These are phyloP conservation scores for Talaromyces sp. DNA, from an alignment of 2,329 filamentous ascomycete species.

Conservation along the genomic window DNA sequence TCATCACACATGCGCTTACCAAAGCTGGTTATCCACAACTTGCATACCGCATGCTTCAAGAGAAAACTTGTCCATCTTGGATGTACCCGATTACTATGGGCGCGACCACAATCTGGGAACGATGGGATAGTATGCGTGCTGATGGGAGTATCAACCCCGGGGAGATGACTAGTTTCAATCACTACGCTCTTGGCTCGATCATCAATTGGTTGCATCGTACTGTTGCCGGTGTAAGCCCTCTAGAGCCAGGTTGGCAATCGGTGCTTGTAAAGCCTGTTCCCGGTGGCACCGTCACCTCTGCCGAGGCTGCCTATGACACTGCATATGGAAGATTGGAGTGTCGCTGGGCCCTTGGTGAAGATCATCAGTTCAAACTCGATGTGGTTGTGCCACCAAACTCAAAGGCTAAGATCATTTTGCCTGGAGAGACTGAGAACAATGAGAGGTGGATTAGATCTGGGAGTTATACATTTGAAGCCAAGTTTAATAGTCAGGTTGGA, in stretches of 20 bases:
- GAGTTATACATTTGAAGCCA: constrained; percentile 14
- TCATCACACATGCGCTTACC: constrained; percentile 33
- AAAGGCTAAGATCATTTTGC: constrained; percentile 20
- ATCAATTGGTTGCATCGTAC: constrained; percentile 42
- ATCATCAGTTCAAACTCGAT: constrained; percentile 13
- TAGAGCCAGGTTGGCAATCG: constrained; percentile 34
- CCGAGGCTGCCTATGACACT: constrained; percentile 32
- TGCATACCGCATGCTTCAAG: constrained; percentile 46
- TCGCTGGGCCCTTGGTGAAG: constrained; percentile 17
- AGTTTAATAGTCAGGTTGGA: constrained; percentile 10
- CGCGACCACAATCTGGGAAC: constrained; percentile 50
- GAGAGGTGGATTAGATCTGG: constrained; percentile 20
- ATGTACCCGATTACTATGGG: constrained; percentile 17
- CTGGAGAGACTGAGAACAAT: constrained; percentile 3
- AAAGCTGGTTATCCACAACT: constrained; percentile 24
- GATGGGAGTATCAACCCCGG: constrained; percentile 45
- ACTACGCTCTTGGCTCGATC: constrained; percentile 46
- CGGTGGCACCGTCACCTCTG: constrained; percentile 34
- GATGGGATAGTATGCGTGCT: constrained; percentile 47
- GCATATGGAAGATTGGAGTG: constrained; percentile 33
- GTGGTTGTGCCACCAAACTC: constrained; percentile 27
- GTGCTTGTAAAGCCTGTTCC: constrained; percentile 34
- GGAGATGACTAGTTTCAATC: constrained; percentile 49
- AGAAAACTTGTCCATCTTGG: constrained; percentile 24
- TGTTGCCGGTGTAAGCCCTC: constrained; percentile 13